Conservation (phyloP, 495 filamentous ascomycete genomes). For the Aspergillus biplanus region DNA sequence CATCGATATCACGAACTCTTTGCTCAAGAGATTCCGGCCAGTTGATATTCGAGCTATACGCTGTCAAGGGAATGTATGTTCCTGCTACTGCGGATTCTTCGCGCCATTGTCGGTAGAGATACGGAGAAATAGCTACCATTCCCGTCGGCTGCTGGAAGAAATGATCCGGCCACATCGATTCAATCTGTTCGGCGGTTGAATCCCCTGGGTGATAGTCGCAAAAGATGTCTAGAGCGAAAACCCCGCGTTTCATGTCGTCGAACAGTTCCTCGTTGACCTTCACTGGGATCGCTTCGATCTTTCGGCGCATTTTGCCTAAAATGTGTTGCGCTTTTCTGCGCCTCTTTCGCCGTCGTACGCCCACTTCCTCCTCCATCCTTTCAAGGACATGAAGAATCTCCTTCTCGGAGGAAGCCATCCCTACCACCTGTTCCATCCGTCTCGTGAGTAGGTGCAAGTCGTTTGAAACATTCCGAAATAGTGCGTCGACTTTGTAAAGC, state of each 20-base stretch:
- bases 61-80: slow-evolving; percentile 16
- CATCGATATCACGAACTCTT: slow-evolving; percentile 11
- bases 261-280: slow-evolving; percentile 28
- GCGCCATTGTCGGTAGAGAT: slow-evolving; percentile 24
- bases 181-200: slow-evolving; percentile 21
- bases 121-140: slow-evolving; percentile 23
- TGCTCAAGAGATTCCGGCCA: slow-evolving; percentile 7
- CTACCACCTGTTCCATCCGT: slow-evolving; percentile 20
- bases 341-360: slow-evolving; percentile 21
- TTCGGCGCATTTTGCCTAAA: slow-evolving; percentile 24
- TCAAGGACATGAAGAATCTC: slow-evolving; percentile 27
- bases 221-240: slow-evolving; percentile 29
- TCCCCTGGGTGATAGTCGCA: slow-evolving; percentile 35
- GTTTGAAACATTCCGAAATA: slow-evolving; percentile 28
- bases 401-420: slow-evolving; percentile 20
- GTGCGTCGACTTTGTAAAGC: slow-evolving; percentile 22
- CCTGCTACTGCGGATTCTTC: slow-evolving; percentile 12
- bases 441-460: slow-evolving; percentile 29
- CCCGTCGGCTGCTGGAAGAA: slow-evolving; percentile 15
- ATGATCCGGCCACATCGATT: slow-evolving; percentile 22
- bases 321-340: slow-evolving; percentile 27
- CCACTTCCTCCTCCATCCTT: slow-evolving; percentile 31
- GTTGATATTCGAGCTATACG: slow-evolving; percentile 23
- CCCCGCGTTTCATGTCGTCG: slow-evolving; percentile 31
- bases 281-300: slow-evolving; percentile 29